phyloP scores from a whole-genome alignment of 768 basidiomycete genomes.

The Serpula lacrymans region DNA sequence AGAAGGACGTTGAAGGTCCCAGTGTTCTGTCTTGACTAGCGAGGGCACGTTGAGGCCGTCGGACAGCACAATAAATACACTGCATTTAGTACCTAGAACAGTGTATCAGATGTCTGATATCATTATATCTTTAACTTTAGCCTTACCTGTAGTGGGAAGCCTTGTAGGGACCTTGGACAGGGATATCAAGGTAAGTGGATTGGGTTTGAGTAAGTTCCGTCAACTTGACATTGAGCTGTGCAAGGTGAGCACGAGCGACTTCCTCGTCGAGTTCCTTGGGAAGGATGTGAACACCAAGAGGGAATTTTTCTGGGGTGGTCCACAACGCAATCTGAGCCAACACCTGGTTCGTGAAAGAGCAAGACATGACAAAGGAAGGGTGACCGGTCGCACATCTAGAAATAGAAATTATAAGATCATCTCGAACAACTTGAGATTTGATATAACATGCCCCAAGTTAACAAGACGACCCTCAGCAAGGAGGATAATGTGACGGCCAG shows the following conservation, averaged over 20 bases:
- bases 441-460: constrained; percentile 77
- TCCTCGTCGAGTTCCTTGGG: constrained; percentile 99
- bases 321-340: constrained; percentile 98
- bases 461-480: constrained; percentile 99
- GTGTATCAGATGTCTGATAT: constrained; percentile 2
- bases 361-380: constrained; percentile 99
- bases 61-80: constrained; percentile 15
- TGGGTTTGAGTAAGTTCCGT: constrained; percentile 71
- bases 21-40: constrained; percentile 47
- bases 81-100: constrained; percentile 25
- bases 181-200: constrained; percentile 89
- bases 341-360: constrained; percentile 98
- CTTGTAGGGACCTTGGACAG: constrained; percentile 79
- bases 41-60: constrained; percentile 82
- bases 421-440: neutral
- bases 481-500: constrained; percentile 92
- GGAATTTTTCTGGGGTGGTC: constrained; percentile 90
- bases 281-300: constrained; percentile 96
- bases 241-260: constrained; percentile 94
- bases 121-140: too few relatives aligned
- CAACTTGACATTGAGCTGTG: constrained; percentile 91
- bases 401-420: constrained; percentile 7
- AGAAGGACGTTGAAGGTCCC: constrained; percentile 68
- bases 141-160: constrained; percentile 61
- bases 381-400: constrained; percentile 92